A percentile compares a stretch with the other conserved stretches of the same genome.
Conservation (phyloP, 805 yeast species). For the Isabelozyma rhagii region DNA sequence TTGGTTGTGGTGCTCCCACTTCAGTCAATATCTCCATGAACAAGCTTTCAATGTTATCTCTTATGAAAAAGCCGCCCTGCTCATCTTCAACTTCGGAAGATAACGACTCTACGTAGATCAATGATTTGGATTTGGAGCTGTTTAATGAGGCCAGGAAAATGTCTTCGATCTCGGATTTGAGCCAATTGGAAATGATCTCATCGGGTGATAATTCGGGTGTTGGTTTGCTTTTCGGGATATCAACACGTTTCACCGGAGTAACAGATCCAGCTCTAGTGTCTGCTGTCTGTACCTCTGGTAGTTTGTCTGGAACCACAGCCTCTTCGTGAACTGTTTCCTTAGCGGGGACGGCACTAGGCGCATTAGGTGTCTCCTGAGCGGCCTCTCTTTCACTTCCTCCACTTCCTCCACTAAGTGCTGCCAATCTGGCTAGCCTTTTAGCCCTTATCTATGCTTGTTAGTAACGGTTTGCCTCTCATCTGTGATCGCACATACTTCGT, state of each 20-base stretch:
- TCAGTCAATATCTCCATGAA: constrained; percentile 58
- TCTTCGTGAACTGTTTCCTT: not conserved
- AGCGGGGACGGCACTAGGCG: not conserved
- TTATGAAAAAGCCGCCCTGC: constrained; percentile 13
- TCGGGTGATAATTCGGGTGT: not conserved
- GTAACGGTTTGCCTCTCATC: not conserved
- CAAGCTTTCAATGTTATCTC: constrained; percentile 44
- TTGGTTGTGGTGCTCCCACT: constrained; percentile 39
- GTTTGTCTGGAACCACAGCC: not conserved
- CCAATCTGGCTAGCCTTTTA: constrained; percentile 52
- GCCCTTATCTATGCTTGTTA: constrained; percentile 38
- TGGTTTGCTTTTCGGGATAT: not conserved
- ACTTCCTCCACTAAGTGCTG: constrained; percentile 5
- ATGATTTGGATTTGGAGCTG: constrained; percentile 7
- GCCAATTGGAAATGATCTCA: constrained; percentile 36
- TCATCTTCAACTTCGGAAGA: constrained; percentile 17
- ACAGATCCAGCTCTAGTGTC: no score
- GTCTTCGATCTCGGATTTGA: constrained; percentile 30
- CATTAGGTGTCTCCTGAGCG: not conserved
- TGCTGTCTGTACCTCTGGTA: no score
- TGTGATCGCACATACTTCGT: constrained; percentile 14
- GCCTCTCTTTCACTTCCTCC: not conserved
- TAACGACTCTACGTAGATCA: constrained; percentile 20
- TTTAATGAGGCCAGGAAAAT: constrained; percentile 34
- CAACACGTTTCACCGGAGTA: no score